Base-by-base conservation (phyloP, 108 stramenopile genomes). In the Discostella pseudostelligera region DNA sequence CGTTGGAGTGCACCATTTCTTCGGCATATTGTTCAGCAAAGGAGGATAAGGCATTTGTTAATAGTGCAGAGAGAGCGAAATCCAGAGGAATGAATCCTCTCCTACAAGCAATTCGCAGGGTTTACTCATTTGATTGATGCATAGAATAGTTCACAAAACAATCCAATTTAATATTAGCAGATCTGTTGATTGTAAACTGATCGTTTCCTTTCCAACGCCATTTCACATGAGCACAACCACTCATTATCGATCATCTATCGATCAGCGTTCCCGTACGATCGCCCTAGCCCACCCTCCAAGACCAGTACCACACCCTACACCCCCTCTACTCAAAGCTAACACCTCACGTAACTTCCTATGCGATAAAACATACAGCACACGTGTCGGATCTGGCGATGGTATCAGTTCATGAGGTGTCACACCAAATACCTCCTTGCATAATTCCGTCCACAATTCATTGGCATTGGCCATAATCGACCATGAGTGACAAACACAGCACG, bases 311-410 rank as follows among this genome's bases (percentile, higher is more conserved):
- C 20, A 40, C 42, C 44, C 65, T 21, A 21, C 43, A 21, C 37
- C 26, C 37, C 40, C 11, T 21, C 32, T 39, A 46, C 29, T 13
- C 6, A 54, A 11, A 24, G 37, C 64, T 3, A 63, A 67, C n/a
- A 67, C 54, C 47, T 72, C 78, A 45, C 49, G 75, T 65, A 83
- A 61, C 61, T 61, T 73, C 62, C 29, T n/a, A 61, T 80, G 54
- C 24, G 49, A 67, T 60, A 79, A 26, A 0, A 83, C 62, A 56
- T 83, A 83, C 68, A 83, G 49, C 24, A 49, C 42, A 28, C 70
- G 76, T 19, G 74, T 71, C 13, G 82, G 82, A 72, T 83, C 79
- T 1, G 82, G 81, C 54, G 63, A 36, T 0, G 81, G 82, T 8
- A 28, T 69, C 25, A 83, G 57, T 24, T 79, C 55, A 8, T 25